phyloP scores from a whole-genome alignment of 768 basidiomycete genomes.

The Termitomyces sp. region DNA sequence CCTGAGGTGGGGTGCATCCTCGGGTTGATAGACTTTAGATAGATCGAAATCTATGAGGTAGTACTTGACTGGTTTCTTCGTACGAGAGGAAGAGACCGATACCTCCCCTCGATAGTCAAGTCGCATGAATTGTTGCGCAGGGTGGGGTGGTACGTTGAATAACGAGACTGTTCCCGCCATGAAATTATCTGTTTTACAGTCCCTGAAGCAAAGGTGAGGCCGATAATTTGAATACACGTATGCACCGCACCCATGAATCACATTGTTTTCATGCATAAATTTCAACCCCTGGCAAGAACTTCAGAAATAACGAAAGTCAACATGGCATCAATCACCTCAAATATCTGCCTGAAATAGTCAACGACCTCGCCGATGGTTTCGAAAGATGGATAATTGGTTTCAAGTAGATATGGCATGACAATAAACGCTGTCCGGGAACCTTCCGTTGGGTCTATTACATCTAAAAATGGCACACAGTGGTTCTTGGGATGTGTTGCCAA shows the following conservation, averaged over 20 bases:
- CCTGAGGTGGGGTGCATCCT: conserved; percentile 10
- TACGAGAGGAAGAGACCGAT: conserved; percentile 10
- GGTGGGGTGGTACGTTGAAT: background rate
- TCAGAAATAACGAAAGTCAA: background rate
- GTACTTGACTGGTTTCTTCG: conserved; percentile 19
- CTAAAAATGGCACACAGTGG: background rate
- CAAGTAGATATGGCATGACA: background rate
- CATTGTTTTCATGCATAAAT: background rate
- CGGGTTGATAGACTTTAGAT: conserved; percentile 19
- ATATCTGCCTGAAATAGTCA: background rate
- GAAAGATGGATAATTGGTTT: background rate
- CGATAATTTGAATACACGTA: background rate
- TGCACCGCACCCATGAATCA: background rate
- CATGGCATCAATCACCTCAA: background rate
- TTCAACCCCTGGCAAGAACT: background rate
- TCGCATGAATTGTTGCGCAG: background rate
- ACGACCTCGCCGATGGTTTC: background rate
- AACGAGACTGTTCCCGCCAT: background rate
- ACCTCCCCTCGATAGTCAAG: too few species aligned
- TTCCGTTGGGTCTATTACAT: background rate
- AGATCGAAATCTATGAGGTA: conserved; percentile 26
- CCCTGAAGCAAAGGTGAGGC: background rate
- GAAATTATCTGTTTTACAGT: background rate
- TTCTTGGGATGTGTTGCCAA: background rate
- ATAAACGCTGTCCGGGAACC: background rate